Base-by-base conservation (phyloP, 768 basidiomycete genomes). In the Mycena olivaceomarginata region DNA sequence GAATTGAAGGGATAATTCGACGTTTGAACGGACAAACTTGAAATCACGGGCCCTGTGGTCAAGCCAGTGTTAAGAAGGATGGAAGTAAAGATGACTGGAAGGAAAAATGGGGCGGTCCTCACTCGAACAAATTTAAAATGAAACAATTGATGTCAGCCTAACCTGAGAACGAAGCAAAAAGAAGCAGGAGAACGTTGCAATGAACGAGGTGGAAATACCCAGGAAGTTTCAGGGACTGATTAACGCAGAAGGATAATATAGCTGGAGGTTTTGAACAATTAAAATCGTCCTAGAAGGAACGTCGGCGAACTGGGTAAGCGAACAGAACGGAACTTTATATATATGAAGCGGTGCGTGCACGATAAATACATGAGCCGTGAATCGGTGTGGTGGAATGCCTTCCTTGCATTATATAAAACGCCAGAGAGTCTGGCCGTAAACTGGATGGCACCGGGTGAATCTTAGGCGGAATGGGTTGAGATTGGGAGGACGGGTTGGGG, bases 151-250 rank as follows among this genome's bases (percentile, higher is more conserved):
- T n/a, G n/a, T n/a, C n/a, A n/a, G n/a, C n/a, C n/a, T n/a, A n/a
- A n/a, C n/a, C n/a, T n/a, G n/a, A n/a, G n/a, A n/a, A n/a, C n/a
- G n/a, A n/a, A n/a, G n/a, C n/a, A n/a, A n/a, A n/a, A n/a, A n/a
- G n/a, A n/a, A n/a, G n/a, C n/a, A n/a, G n/a, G n/a, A n/a, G n/a
- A n/a, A n/a, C n/a, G n/a, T n/a, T 60, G 13, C 8, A 22, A 57
- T 60, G 59, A 60, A 60, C 37, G 59, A 5, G 59, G 59, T 60
- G 59, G 59, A 60, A 60, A 60, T 60, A 37, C 59, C 59, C n/a
- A 60, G 59, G 59, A 60, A 60, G 59, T 60, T 6, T 60, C 59
- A n/a, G 37, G 22, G 25, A 4, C 59, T 31, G 37, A 60, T 4
- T 39, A 60, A 57, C 59, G 31, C 31, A 60, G 59, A 60, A 60